phyloP scores from a whole-genome alignment of 2,329 filamentous ascomycete genomes.

The Basipetospora chlamydospora region DNA sequence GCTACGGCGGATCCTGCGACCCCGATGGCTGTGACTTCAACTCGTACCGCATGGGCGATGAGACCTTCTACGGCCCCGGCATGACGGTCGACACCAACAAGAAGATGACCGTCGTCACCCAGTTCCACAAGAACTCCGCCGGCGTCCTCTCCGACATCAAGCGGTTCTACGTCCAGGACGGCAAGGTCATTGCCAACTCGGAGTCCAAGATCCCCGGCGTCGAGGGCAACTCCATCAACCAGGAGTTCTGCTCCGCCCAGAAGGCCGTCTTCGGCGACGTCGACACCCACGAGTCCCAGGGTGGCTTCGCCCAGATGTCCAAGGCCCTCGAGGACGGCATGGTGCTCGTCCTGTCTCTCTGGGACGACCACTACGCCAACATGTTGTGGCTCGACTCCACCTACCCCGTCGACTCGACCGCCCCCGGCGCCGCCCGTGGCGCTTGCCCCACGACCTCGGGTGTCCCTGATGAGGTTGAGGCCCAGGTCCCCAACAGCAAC shows the following conservation, averaged over 20 bases:
- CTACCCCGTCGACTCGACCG: conserved; percentile 30
- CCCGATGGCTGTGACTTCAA: conserved; percentile 53
- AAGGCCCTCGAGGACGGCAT: conserved; percentile 40
- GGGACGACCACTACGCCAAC: conserved; percentile 41
- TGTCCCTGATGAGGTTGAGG: conserved; percentile 12
- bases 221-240: conserved; percentile 43
- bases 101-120: conserved; percentile 47
- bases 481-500: conserved; percentile 14
- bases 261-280: conserved; percentile 39
- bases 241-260: conserved; percentile 39
- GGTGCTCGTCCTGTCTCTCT: conserved; percentile 49
- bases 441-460: conserved; percentile 13
- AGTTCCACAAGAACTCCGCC: too few species aligned
- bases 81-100: conserved; percentile 41
- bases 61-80: conserved; percentile 43
- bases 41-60: conserved; percentile 46
- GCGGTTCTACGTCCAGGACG: conserved; percentile 47
- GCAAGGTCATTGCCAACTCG: conserved; percentile 32
- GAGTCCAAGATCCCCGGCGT: conserved; percentile 31
- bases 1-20: conserved; percentile 46
- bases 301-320: conserved; percentile 41
- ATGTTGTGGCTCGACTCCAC: conserved; percentile 65
- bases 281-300: conserved; percentile 34
- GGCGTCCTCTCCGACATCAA: conserved; percentile 33
- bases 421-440: conserved; percentile 13